Base-by-base conservation (phyloP, 1,284 basidiomycete species). In the Schizophyllum amplum region DNA sequence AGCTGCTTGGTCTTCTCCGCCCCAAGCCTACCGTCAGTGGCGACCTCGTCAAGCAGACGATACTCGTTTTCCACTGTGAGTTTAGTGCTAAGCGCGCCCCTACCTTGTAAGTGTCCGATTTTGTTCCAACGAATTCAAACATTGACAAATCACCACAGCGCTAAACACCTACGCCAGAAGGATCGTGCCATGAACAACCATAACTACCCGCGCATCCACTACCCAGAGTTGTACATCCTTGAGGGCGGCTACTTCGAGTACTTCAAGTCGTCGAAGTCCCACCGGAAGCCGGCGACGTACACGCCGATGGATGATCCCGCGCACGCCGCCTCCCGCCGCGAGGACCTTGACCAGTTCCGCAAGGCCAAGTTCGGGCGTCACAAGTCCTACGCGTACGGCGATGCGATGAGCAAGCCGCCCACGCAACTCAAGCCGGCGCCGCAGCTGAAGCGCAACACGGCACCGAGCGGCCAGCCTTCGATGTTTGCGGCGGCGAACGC, bases 21-120 rank as follows among this genome's bases (percentile, higher is more conserved):
- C 94, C 94, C 4, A 71, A 67, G 53, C 88, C 92, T 1, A 91
- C 89, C 56, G 81, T 88, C 57, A 96, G 93, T 68, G 92, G 93
- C 22, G 87, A 93, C 61, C 64, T 72, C 1, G 73, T 73, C 56
- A 85, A 75, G 69, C 97, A 92, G 79, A 92, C 81, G 4, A 78
- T 99, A 20, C 74, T 99, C 52, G 82, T 99, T 58, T 98, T 99
- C 77, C 96, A 99, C 71, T 99, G 96, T 79, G 96, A 99, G 74
- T 98, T 98, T 69, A 95, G 92, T 66, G 87, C 83, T 47, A 97
- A 97, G 73, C 83, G 96, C 53, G 97, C 94, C 1, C 96, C 96
- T 1, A 95, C 94, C 9, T 93, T 97, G 94, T 95, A 68, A 73
- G 87, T 76, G 25, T 2, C 67, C 61, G 52, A 50, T 20, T 62